phyloP scores from a whole-genome alignment of 2,329 filamentous ascomycete genomes.

The Fusarium irregulare region DNA sequence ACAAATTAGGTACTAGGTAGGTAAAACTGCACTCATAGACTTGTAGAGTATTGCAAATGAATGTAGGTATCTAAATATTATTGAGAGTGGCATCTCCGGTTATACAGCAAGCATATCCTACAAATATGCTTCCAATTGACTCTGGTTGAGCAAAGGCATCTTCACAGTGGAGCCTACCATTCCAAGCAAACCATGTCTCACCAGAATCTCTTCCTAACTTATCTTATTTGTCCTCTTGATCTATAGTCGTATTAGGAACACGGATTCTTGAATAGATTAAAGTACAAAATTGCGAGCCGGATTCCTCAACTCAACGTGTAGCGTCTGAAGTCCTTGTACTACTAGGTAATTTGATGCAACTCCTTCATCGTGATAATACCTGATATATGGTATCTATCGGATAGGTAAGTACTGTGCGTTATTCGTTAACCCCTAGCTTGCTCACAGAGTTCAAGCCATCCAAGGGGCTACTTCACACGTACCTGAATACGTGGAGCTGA shows the following conservation, averaged over 20 bases:
- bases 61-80: background rate
- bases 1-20: background rate
- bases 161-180: background rate
- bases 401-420: background rate
- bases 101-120: background rate
- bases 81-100: too few species aligned
- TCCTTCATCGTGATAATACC: background rate
- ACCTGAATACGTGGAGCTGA: conserved; percentile 13
- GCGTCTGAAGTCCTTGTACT: background rate
- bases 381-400: background rate
- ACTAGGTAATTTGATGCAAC: background rate
- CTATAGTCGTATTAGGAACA: background rate
- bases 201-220: background rate
- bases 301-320: background rate
- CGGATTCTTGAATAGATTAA: background rate
- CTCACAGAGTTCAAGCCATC: background rate
- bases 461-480: background rate
- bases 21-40: background rate
- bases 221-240: too few species aligned
- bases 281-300: background rate
- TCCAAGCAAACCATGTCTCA: background rate
- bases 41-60: background rate
- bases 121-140: background rate
- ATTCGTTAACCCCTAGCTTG: background rate
- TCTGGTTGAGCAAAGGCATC: background rate